These are phyloP conservation scores for Raffaelea deltoideospora DNA, from an alignment of 2,329 filamentous ascomycete genomes.

Conservation along the genomic window DNA sequence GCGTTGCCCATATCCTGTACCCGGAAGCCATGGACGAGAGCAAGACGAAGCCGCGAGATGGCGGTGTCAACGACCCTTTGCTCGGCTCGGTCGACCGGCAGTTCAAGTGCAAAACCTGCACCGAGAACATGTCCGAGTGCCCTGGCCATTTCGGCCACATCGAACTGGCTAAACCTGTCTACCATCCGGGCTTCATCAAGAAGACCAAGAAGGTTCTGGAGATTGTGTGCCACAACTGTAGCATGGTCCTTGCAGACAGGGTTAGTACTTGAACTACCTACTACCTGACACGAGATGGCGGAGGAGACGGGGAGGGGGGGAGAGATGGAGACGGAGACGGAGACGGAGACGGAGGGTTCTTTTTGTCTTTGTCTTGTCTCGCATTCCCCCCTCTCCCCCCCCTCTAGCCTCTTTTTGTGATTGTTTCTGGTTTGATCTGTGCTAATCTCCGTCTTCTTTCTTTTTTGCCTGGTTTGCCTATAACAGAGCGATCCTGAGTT, in stretches of 20 bases:
- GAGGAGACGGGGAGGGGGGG: background rate
- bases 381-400: no score
- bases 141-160: conserved; percentile 98
- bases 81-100: conserved; percentile 93
- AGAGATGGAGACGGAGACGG: no score
- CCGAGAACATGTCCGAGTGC: conserved; percentile 89
- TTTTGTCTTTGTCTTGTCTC: no score
- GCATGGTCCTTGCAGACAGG: conserved; percentile 92
- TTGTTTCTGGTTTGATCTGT: conserved; percentile 24
- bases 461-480: conserved; percentile 16
- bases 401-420: conserved; percentile 28
- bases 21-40: conserved; percentile 99
- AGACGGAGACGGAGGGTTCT: no score
- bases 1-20: conserved; percentile 88
- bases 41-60: conserved; percentile 76
- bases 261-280: conserved; percentile 90
- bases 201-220: conserved; percentile 99
- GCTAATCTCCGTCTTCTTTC: conserved; percentile 8
- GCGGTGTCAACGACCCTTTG: conserved; percentile 87
- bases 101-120: conserved; percentile 91
- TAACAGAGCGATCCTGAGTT: conserved; percentile 69
- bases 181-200: conserved; percentile 87
- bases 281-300: conserved; percentile 24
- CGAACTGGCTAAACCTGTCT: conserved; percentile 91
- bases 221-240: conserved; percentile 98